These are phyloP conservation scores for Globisporangium iwayamae DNA, from an alignment of 352 stramenopile species.

Conservation along the genomic window DNA sequence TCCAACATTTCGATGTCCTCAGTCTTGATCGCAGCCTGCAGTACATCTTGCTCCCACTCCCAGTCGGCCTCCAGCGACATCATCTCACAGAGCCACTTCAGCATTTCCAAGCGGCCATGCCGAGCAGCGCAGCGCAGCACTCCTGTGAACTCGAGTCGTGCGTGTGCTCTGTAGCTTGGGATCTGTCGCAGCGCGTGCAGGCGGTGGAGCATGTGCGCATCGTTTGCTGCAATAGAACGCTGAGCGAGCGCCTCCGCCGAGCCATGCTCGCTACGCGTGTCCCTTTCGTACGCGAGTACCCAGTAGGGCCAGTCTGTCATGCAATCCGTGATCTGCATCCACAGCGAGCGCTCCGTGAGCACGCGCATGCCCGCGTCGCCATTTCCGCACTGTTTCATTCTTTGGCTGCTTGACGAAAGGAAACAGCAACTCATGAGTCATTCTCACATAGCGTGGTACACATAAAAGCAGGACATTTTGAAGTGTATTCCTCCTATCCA, in stretches of 20 bases:
- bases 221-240: not conserved
- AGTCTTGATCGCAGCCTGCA: constrained; percentile 1
- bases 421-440: not conserved
- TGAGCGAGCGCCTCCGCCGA: not conserved
- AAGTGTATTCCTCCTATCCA: too few relatives aligned
- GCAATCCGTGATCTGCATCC: constrained; percentile 1
- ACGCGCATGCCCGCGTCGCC: not conserved
- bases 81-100: constrained; percentile 3
- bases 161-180: not conserved
- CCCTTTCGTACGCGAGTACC: not conserved
- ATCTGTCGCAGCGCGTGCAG: constrained; percentile 4
- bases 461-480: not conserved
- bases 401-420: not conserved
- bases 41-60: constrained; percentile 4
- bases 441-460: not conserved
- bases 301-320: constrained; percentile 1
- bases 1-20: not conserved
- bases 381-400: not conserved
- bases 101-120: not conserved
- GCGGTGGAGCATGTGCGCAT: not conserved
- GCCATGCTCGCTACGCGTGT: not conserved
- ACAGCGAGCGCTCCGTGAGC: constrained; percentile 1
- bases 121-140: constrained; percentile 1
- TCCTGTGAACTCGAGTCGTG: not conserved
- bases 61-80: constrained; percentile 1